Evolutionary conservation across 352 stramenopile genomes (phyloP), one percentile per base, ranked within the genome.

Genomic region (Globisporangium paddicum): DNA sequence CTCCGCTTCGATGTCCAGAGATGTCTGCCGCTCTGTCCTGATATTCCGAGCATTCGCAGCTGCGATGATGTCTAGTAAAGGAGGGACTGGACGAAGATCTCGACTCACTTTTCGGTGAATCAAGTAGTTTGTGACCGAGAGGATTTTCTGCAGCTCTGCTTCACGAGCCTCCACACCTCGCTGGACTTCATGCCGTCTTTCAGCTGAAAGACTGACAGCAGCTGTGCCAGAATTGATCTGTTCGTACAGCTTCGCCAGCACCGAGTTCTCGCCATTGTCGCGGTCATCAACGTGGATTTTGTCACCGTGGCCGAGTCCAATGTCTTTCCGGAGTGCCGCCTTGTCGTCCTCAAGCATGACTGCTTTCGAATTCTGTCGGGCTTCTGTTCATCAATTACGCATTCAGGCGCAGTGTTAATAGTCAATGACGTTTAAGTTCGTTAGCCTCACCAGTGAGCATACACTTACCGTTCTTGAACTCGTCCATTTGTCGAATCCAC

Each of bases 261-360:
- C 83, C 38, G 84, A 93, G 48, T 86, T 84, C 48, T 83, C 73
- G 3, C 86, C 83, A 59, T 89, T 83, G 21, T 82, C 72, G 42
- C 79, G 88, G 60, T 96, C 84, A 34, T 92, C 84, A 30, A 96
- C 82, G 52, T 96, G 85, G 59, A 96, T 92, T 65, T 96, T 96
- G 62, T 96, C 86, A 71, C 86, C 86, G 60, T 96, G 85, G 44
- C 74, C 77, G 28, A 96, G 80, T 1, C 86, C 86, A 61, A 96
- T 85, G 42, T 93, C 83, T 67, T 82, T 83, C 62, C 83, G 72
- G n/a, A 96, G 75, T 11, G 60, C 68, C n/a, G 79, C 80, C 19
- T 76, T 68, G 52, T 91, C 78, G 44, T 88, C 67, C 47, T 87
- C 76, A 21, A 95, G 68, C 64, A 88, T 73, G 8, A 92, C 72